Conservation (phyloP, 2,329 filamentous ascomycete genomes). For the Amauroascus niger region DNA sequence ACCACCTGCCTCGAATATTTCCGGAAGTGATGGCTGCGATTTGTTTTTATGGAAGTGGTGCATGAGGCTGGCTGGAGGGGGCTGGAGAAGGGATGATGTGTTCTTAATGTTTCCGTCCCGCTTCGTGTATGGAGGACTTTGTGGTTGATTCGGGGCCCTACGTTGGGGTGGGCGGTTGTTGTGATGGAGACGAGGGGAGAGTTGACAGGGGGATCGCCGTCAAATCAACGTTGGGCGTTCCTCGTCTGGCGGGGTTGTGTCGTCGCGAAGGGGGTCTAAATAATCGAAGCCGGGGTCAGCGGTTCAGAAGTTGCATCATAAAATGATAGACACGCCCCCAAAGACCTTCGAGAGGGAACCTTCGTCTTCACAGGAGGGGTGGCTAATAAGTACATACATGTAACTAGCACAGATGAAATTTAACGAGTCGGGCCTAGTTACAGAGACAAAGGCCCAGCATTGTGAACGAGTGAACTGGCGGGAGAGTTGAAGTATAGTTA, state of each 20-base stretch:
- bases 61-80: slow-evolving; percentile 15
- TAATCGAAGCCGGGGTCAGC: slow-evolving; percentile 1
- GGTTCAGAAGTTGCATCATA: too few species aligned
- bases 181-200: neutral
- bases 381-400: too few species aligned
- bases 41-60: slow-evolving; percentile 20
- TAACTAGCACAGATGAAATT: neutral
- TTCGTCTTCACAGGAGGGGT: too few species aligned
- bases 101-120: slow-evolving; percentile 6
- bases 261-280: neutral
- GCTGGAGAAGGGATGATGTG: slow-evolving; percentile 1
- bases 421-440: neutral
- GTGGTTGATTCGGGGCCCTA: neutral
- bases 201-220: neutral
- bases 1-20: slow-evolving; percentile 12
- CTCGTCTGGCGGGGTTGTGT: neutral
- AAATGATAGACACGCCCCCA: too few species aligned
- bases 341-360: too few species aligned
- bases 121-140: neutral
- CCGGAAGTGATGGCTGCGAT: slow-evolving; percentile 18
- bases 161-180: slow-evolving; percentile 1
- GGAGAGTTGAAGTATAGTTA: too few species aligned
- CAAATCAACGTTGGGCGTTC: slow-evolving; percentile 5
- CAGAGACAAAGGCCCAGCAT: neutral
- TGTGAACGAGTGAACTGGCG: neutral